phyloP scores from a whole-genome alignment of 129 eudicot species.

The Gnaphalium uliginosum region DNA sequence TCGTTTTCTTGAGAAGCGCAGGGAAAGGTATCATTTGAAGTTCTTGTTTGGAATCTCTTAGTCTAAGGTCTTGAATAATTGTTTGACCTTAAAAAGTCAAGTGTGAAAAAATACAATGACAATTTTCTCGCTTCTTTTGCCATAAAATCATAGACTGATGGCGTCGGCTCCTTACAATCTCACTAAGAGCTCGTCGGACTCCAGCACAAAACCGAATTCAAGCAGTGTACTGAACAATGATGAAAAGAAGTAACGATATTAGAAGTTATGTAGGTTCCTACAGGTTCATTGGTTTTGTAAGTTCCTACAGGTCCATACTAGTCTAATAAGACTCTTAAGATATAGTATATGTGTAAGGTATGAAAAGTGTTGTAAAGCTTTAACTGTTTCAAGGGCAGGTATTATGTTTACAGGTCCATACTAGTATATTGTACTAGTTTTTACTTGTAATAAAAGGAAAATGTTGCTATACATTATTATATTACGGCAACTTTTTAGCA shows the following conservation, averaged over 20 bases:
- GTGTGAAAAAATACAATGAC: background rate
- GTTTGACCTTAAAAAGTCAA: conserved; percentile 18
- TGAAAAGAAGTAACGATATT: conserved; percentile 17
- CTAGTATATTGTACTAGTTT: background rate
- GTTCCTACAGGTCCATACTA: background rate
- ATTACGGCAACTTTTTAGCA: background rate
- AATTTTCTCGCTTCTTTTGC: background rate
- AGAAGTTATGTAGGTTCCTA: background rate
- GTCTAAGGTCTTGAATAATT: background rate
- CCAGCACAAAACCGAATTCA: conserved; percentile 25
- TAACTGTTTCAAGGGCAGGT: background rate
- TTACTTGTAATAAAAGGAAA: background rate
- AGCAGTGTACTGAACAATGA: conserved; percentile 11
- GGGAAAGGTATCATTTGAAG: conserved; percentile 59
- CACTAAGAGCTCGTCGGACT: conserved; percentile 36
- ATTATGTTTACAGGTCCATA: background rate
- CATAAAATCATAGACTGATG: conserved; percentile 43
- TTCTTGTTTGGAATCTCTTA: background rate
- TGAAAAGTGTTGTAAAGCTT: background rate
- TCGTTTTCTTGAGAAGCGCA: conserved; percentile 80
- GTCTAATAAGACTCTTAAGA: background rate
- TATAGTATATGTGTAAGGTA: conserved; percentile 7
- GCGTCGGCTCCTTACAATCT: conserved; percentile 49
- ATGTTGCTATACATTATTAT: background rate
- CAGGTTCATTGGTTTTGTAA: background rate